phyloP scores from a whole-genome alignment of 257 asterid genomes.

The Thymus mandschuricus region DNA sequence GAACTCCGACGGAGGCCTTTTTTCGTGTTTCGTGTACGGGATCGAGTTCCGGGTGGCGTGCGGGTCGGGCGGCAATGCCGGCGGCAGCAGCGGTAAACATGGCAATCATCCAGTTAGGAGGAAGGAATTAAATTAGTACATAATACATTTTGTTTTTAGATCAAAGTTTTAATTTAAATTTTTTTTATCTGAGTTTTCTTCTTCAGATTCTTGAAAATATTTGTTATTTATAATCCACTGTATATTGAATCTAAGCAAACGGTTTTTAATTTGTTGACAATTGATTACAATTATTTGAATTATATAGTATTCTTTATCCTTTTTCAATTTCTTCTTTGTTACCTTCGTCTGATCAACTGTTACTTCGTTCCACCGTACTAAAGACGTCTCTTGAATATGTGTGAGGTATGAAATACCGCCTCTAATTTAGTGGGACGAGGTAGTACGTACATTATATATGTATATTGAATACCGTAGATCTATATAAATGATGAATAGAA shows the following conservation, averaged over 20 bases:
- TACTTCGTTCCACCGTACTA: too few species aligned
- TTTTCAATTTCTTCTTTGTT: background rate
- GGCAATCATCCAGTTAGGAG: conserved; percentile 35
- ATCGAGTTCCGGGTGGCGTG: conserved; percentile 73
- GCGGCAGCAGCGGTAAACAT: conserved; percentile 25
- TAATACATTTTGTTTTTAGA: background rate
- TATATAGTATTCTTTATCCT: background rate
- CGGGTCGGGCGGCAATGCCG: conserved; percentile 42
- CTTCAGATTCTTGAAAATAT: background rate
- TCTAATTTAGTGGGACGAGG: too few species aligned
- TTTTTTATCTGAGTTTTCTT: background rate
- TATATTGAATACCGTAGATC: too few species aligned
- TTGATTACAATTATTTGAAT: conserved; percentile 5
- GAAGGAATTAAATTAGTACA: conserved; percentile 37
- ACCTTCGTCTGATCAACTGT: too few species aligned
- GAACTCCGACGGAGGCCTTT: conserved; percentile 47
- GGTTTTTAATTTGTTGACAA: background rate
- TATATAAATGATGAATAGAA: too few species aligned
- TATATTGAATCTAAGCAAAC: background rate
- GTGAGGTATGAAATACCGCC: too few species aligned
- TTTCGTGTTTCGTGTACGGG: conserved; percentile 64
- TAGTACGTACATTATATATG: too few species aligned
- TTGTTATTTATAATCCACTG: background rate
- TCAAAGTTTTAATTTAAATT: conserved; percentile 25
- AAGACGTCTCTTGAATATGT: too few species aligned